Conservation (phyloP, 768 basidiomycete genomes). For the Lanmaoa pseudosensibilis region DNA sequence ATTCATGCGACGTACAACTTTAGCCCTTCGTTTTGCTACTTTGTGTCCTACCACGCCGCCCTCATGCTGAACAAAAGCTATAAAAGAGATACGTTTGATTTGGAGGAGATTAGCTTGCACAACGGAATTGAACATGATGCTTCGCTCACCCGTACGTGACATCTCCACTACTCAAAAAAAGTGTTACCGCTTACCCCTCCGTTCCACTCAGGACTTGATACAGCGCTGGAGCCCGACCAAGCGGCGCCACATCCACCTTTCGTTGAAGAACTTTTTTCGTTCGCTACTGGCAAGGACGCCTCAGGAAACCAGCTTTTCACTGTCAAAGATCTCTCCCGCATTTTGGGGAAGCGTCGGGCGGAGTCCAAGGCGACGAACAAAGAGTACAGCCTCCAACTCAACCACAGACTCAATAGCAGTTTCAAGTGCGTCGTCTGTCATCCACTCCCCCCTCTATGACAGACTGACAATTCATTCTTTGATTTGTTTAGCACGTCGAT, state of each 20-base stretch:
- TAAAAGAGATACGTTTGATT: conserved; percentile 55
- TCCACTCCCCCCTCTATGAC: too few species aligned
- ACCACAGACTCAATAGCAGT: too few species aligned
- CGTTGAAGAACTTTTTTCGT: conserved; percentile 58
- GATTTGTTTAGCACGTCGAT: too few species aligned
- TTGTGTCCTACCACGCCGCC: conserved; percentile 63
- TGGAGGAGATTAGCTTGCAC: conserved; percentile 68
- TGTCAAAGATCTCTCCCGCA: conserved; percentile 56
- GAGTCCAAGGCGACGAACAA: conserved; percentile 56
- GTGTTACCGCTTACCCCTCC: too few species aligned
- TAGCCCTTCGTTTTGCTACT: conserved; percentile 62
- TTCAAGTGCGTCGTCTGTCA: too few species aligned
- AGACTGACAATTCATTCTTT: too few species aligned
- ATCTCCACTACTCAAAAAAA: too few species aligned
- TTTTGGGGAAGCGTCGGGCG: conserved; percentile 59
- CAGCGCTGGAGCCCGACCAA: conserved; percentile 49
- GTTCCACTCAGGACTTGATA: too few species aligned
- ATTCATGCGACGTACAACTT: conserved; percentile 70
- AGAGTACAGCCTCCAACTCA: too few species aligned
- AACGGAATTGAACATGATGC: conserved; percentile 51
- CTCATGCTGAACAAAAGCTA: conserved; percentile 57
- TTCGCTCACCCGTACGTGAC: conserved; percentile 36
- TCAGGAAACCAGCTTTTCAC: conserved; percentile 51
- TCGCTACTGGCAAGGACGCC: conserved; percentile 57
- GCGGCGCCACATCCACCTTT: too few species aligned